Base-by-base conservation (phyloP, 1,284 basidiomycete species). In the Sphagnurus paluster region DNA sequence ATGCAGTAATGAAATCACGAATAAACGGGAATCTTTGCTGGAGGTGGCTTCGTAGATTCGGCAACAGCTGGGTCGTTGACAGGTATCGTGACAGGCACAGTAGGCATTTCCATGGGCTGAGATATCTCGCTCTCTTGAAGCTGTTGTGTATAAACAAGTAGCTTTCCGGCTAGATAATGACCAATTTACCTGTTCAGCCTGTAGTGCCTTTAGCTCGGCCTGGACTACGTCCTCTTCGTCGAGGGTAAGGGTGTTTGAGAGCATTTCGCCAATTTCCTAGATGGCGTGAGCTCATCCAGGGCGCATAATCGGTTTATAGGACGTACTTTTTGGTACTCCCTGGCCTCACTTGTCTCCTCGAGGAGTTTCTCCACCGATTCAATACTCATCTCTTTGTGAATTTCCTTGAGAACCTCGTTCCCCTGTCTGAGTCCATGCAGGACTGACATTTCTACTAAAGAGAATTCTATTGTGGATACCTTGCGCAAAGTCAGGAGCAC, bases 381-480 rank as follows among this genome's bases (percentile, higher is more conserved):
- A 3, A 94, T 61, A 54, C 85, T 93, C 79, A 98, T 86, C 66
- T 98, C 94, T 60, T 84, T 84, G 67, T 99, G 94, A 29, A 99
- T 90, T 69, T 96, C 83, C 62, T 90, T 93, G 46, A 99, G 74
- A 0, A 98, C 94, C 34, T 90, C 85, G 54, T 91, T 97, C 2
- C 96, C 96, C 69, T 96, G 92, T 65, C 93, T 82, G 33, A 99
- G 69, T 6, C 96, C 96, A 66, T 93, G 91, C 38, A 98, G 64
- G 13, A 99, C 90, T 3, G 93, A 92, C 34, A 92, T 85, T 67
- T 99, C 91, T 34, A 99, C 86, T 47, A 96, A 77, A 0, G 96
- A 93, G 72, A 97, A 98, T 65, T 99, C 96, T 61, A 99, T 98
- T 0, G 88, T 91, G 6, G 90, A 90, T 4, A 97, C 93, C 94